These are phyloP conservation scores for Mortierella alpina DNA, from an alignment of 192 early-diverging fungal species.

Conservation along the genomic window DNA sequence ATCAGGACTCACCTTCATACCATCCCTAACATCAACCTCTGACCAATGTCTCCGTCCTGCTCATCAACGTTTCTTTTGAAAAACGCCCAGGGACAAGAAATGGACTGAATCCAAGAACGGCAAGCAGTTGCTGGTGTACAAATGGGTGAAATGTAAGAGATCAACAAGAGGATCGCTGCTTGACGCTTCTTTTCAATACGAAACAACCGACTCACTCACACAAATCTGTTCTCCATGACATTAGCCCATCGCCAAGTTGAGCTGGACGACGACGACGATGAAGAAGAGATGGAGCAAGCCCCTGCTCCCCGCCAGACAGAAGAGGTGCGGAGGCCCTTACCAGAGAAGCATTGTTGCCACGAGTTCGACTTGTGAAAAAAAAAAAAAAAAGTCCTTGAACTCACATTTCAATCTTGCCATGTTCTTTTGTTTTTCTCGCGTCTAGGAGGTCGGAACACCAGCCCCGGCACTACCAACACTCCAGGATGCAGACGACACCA, in stretches of 20 bases:
- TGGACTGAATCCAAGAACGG: constrained; percentile 53
- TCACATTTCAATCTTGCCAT: neutral
- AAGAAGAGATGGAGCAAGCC: constrained; percentile 43
- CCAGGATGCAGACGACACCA: constrained; percentile 48
- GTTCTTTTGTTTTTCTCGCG: neutral
- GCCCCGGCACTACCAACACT: constrained; percentile 37
- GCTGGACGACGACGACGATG: constrained; percentile 57
- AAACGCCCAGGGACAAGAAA: constrained; percentile 52
- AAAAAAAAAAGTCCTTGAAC: neutral
- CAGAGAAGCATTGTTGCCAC: no score
- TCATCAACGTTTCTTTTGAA: neutral
- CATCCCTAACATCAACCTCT: no score
- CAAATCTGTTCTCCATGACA: neutral
- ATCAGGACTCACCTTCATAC: no score
- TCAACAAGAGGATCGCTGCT: neutral
- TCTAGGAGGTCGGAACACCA: constrained; percentile 48
- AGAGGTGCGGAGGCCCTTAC: constrained; percentile 8
- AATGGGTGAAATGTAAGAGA: constrained; percentile 57
- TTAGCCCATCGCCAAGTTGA: constrained; percentile 55
- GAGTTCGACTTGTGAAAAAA: no score
- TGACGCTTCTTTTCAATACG: neutral
- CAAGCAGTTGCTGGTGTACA: constrained; percentile 53
- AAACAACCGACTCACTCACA: neutral
- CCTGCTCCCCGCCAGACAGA: constrained; percentile 30
- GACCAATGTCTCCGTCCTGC: neutral